Base-by-base conservation (phyloP, 1,139 yeast genomes). In the Williopsis jadinii region DNA sequence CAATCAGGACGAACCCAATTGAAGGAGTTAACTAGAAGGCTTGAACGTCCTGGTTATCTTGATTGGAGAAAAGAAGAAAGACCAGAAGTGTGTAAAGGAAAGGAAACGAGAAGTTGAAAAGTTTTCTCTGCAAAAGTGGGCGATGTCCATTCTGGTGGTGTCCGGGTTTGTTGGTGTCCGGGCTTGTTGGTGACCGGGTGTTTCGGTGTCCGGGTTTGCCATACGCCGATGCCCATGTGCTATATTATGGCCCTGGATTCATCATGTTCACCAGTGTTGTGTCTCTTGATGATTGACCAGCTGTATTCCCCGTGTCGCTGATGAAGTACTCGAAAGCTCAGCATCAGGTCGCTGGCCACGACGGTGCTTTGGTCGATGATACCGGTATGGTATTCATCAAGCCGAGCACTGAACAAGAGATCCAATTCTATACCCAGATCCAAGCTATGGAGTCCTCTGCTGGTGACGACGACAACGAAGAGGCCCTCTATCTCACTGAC, bases 261-360 rank as follows among this genome's bases (percentile, higher is more conserved):
- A 5, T 19, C 24, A 19, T 19, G 6, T 19, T 19, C 24, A 19
- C 24, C 24, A 19, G n/a, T n/a, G n/a, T 19, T 19, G 6, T 19
- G 24, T 19, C 24, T 19, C 24, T 19, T 19, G 24, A 6, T 19
- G 24, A 5, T 19, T 19, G 24, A 19, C 24, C 24, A 19, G 6
- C 6, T 19, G 24, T 19, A 6, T 6, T 19, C 24, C 24, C 24
- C 6, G 6, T 5, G 4, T 19, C 6, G 24, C 6, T 10, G 8
- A 35, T 35, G 38, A 33, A 35, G 11, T 47, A 41, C 35, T 26
- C 15, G 3, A 37, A 37, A 32, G 47, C 48, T 8, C 27, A 42
- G 15, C 57, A 54, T 38, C 73, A 73, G 58, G 97, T 95, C 3
- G 98, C 97, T 0, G 98, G 98, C 10, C 98, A 92, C 56, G 84